These are phyloP conservation scores for Stagonosporopsis rhizophila DNA, from an alignment of 2,329 filamentous ascomycete species.

Conservation along the genomic window DNA sequence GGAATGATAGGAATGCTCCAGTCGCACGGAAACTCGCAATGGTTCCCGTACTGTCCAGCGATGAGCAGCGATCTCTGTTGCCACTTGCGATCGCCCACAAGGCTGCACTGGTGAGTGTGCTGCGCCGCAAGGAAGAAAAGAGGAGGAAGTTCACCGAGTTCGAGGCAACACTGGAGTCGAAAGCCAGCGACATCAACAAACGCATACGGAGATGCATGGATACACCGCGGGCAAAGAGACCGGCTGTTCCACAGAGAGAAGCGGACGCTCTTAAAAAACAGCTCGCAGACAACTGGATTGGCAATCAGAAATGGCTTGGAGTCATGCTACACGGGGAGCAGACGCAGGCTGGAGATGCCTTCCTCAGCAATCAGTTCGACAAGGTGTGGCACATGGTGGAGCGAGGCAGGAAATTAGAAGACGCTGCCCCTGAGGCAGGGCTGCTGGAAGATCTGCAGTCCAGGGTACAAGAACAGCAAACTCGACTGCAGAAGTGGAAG, in stretches of 20 bases:
- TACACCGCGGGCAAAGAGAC: conserved; percentile 31
- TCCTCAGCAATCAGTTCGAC: conserved; percentile 73
- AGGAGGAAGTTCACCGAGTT: conserved; percentile 69
- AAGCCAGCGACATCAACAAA: conserved; percentile 64
- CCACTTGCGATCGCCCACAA: conserved; percentile 77
- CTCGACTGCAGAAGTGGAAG: conserved; percentile 76
- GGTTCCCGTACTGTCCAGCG: conserved; percentile 44
- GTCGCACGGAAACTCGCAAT: conserved; percentile 61
- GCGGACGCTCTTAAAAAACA: conserved; percentile 60
- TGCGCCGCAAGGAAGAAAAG: conserved; percentile 67
- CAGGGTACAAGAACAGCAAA: conserved; percentile 70
- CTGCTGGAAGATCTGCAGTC: conserved; percentile 75
- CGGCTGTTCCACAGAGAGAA: conserved; percentile 43
- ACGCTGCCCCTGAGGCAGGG: conserved; percentile 60
- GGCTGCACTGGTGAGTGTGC: conserved; percentile 65
- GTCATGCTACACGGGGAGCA: conserved; percentile 72
- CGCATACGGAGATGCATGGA: conserved; percentile 56
- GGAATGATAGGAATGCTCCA: conserved; percentile 31
- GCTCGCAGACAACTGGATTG: conserved; percentile 78
- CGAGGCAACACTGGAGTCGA: conserved; percentile 67
- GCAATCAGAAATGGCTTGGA: conserved; percentile 76
- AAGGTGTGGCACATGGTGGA: conserved; percentile 74
- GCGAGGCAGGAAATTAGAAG: conserved; percentile 62
- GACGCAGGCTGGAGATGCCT: conserved; percentile 62
- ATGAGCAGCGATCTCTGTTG: conserved; percentile 56